A percentile compares a stretch with the other conserved stretches of the same genome.
Evolutionary conservation across 2,329 filamentous ascomycete genomes (phyloP).

Genomic region (Aspergillus fructus): DNA sequence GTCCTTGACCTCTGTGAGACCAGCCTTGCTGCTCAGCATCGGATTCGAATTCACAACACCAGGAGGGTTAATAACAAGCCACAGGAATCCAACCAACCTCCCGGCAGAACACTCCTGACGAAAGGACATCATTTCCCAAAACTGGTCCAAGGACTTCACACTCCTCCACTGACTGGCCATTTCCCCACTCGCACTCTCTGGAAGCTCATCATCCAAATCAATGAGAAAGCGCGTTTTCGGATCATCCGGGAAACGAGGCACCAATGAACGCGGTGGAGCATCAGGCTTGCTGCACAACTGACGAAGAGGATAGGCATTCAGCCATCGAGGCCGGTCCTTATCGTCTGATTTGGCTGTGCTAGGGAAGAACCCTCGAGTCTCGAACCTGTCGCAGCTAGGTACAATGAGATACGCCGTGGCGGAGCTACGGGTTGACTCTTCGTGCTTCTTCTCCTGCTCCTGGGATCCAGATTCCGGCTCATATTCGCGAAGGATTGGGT

Average conservation of each 20-base stretch:
- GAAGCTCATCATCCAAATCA: constrained; percentile 82
- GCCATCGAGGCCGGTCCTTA: constrained; percentile 43
- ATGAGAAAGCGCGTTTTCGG: constrained; percentile 87
- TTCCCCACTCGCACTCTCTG: constrained; percentile 42
- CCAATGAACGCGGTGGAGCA: constrained; percentile 76
- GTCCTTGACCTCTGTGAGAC: constrained; percentile 10
- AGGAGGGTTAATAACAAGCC: constrained; percentile 77
- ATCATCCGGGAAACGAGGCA: constrained; percentile 91
- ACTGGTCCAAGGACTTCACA: constrained; percentile 79
- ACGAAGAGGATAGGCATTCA: constrained; percentile 68
- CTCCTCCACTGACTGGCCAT: constrained; percentile 74
- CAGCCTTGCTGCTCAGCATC: constrained; percentile 27
- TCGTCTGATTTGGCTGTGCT: constrained; percentile 42
- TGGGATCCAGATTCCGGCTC: constrained; percentile 40
- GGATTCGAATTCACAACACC: constrained; percentile 38
- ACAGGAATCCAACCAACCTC: constrained; percentile 88
- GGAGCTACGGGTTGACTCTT: constrained; percentile 34
- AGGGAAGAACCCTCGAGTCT: constrained; percentile 78
- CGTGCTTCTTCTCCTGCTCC: constrained; percentile 30
- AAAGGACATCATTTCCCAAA: constrained; percentile 99
- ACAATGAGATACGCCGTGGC: constrained; percentile 81
- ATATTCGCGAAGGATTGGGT: constrained; percentile 65
- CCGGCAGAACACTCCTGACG: constrained; percentile 94
- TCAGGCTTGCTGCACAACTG: constrained; percentile 68
- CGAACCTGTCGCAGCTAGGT: constrained; percentile 79